These are phyloP conservation scores for Aureobasidium sp. DNA, from an alignment of 2,329 filamentous ascomycete genomes.

Conservation along the genomic window DNA sequence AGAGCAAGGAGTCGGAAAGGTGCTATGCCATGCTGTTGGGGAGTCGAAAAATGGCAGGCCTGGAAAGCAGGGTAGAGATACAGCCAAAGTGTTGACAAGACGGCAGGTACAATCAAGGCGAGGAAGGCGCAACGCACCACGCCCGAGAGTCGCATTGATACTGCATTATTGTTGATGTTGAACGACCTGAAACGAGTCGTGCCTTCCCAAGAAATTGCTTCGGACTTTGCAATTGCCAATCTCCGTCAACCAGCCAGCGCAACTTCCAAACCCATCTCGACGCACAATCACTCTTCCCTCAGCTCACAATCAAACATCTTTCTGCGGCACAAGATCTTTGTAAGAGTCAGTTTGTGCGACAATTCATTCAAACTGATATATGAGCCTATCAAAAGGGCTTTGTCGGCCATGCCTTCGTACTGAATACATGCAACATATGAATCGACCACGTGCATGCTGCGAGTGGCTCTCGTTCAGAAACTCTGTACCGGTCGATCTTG, in stretches of 20 bases:
- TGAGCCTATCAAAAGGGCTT: neutral
- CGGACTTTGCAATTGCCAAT: slow-evolving; percentile 1
- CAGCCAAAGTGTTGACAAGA: slow-evolving; percentile 65
- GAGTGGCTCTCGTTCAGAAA: slow-evolving; percentile 7
- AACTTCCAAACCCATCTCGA: neutral
- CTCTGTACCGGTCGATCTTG: neutral
- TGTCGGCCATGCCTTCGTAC: neutral
- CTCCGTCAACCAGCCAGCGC: neutral
- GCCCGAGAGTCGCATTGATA: slow-evolving; percentile 42
- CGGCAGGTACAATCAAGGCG: slow-evolving; percentile 54
- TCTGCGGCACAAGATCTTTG: neutral
- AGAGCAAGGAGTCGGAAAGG: slow-evolving; percentile 83
- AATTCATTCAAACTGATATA: neutral
- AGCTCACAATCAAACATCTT: neutral
- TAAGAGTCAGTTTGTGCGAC: no score
- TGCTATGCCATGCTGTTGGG: slow-evolving; percentile 32
- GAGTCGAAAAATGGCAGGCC: slow-evolving; percentile 65
- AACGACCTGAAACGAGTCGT: neutral
- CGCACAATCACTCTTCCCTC: neutral
- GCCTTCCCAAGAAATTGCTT: neutral
- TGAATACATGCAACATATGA: neutral
- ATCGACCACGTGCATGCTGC: neutral
- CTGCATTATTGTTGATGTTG: slow-evolving; percentile 8
- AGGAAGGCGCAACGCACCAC: slow-evolving; percentile 37
- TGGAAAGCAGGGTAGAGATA: slow-evolving; percentile 81